A percentile compares a stretch with the other conserved stretches of the same genome.
Evolutionary conservation across 1,139 yeast species (phyloP).

Genomic region (Eremothecium cymbalariae): DNA sequence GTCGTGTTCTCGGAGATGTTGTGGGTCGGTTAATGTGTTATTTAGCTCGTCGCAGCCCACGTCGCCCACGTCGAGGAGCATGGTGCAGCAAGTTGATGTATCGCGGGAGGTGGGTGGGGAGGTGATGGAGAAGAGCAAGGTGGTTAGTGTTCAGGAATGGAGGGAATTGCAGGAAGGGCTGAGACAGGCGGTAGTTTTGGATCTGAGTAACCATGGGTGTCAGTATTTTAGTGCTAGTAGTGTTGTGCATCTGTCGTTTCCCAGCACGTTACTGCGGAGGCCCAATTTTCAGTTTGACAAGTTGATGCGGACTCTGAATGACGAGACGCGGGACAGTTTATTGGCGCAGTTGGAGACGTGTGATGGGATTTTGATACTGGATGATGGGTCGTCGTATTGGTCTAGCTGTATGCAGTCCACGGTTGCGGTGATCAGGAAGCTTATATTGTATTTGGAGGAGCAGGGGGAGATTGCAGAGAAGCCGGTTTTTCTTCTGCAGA

Average conservation of each 20-base stretch:
- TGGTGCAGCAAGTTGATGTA: constrained; percentile 2
- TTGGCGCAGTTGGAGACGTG: constrained; percentile 17
- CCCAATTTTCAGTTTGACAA: constrained; percentile 47
- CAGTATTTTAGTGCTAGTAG: constrained; percentile 10
- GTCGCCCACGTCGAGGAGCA: constrained; percentile 2
- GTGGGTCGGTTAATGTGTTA: too few relatives aligned
- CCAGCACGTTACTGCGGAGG: constrained; percentile 62
- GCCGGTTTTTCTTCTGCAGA: not conserved
- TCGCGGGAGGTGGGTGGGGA: not conserved
- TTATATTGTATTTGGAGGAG: constrained; percentile 12
- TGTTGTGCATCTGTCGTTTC: constrained; percentile 51
- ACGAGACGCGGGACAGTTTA: constrained; percentile 31
- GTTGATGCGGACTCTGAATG: constrained; percentile 28
- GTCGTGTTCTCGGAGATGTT: constrained; percentile 1
- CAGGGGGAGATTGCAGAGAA: not conserved
- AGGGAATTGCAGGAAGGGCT: constrained; percentile 3
- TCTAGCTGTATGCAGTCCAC: constrained; percentile 20
- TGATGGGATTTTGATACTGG: constrained; percentile 18
- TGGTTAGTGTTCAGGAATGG: constrained; percentile 4
- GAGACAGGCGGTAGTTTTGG: constrained; percentile 3
- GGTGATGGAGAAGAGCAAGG: not conserved
- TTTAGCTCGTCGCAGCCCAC: constrained; percentile 1
- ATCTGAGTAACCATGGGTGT: constrained; percentile 7
- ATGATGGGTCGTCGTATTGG: constrained; percentile 20
- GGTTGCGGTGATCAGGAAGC: constrained; percentile 18